A percentile compares a stretch with the other conserved stretches of the same genome.
phyloP scores from a whole-genome alignment of 495 filamentous ascomycete genomes.

The Podospora didyma region DNA sequence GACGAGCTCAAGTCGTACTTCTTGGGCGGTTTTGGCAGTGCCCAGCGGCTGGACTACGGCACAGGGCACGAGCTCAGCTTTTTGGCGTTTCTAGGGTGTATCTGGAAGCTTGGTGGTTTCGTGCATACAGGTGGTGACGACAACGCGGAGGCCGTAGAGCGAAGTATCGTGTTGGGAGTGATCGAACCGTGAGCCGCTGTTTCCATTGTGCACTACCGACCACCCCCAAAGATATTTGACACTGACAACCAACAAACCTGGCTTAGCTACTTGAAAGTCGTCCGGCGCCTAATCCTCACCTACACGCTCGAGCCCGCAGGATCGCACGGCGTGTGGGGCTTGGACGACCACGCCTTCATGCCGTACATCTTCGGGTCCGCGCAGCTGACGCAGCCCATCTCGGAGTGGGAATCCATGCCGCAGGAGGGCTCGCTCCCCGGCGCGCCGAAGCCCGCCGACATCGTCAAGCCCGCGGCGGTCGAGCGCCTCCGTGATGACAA shows the following conservation, averaged over 20 bases:
- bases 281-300: conserved; percentile 79
- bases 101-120: conserved; percentile 90
- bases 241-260: background rate
- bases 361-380: conserved; percentile 95
- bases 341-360: conserved; percentile 96
- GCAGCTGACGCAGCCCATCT: conserved; percentile 75
- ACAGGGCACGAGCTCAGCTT: conserved; percentile 96
- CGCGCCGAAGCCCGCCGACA: conserved; percentile 65
- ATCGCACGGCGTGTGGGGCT: conserved; percentile 91
- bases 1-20: conserved; percentile 77
- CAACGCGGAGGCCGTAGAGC: conserved; percentile 44
- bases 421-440: conserved; percentile 69
- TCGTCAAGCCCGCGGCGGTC: conserved; percentile 63
- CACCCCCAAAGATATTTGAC: background rate
- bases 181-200: conserved; percentile 65
- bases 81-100: conserved; percentile 78
- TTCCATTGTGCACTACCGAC: background rate
- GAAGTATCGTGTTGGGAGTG: conserved; percentile 73
- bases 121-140: conserved; percentile 28
- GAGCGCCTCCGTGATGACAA: conserved; percentile 66
- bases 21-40: conserved; percentile 80
- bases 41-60: conserved; percentile 88
- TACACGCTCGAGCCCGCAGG: conserved; percentile 97
- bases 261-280: conserved; percentile 74
- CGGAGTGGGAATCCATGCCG: conserved; percentile 57